Conservation (phyloP, 192 early-diverging fungal genomes). For the Gaertneriomyces semiglobifer region DNA sequence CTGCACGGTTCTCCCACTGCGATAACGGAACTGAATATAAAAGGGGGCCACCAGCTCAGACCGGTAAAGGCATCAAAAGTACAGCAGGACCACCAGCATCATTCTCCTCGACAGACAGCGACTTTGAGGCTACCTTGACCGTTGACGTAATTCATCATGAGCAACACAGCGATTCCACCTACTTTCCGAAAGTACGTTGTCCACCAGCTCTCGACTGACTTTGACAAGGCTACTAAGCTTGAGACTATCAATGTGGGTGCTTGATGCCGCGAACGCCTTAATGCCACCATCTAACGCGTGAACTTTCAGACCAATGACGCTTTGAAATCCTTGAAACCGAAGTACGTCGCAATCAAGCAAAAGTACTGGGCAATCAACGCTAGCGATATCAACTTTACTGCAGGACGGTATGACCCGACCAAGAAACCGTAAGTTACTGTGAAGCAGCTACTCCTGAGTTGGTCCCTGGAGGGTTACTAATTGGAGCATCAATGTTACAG, state of each 20-base stretch:
- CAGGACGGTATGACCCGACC: constrained; percentile 51
- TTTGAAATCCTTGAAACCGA: constrained; percentile 1
- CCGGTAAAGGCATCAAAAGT: no score
- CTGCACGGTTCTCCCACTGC: no score
- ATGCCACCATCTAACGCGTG: not conserved
- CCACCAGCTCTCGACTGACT: constrained; percentile 37
- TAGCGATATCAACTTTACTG: constrained; percentile 54
- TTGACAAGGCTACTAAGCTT: constrained; percentile 38
- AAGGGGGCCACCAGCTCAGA: no score
- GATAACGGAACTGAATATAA: no score
- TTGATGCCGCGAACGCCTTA: not conserved
- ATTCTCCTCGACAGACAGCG: no score
- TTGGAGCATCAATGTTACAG: constrained; percentile 16
- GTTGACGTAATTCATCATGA: not conserved
- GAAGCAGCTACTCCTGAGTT: not conserved
- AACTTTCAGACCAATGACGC: not conserved
- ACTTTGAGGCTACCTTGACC: no score
- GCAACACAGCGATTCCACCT: constrained; percentile 4
- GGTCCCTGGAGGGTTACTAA: not conserved
- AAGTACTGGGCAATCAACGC: constrained; percentile 56
- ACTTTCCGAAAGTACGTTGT: constrained; percentile 39
- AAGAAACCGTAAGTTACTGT: constrained; percentile 44
- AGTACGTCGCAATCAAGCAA: constrained; percentile 40
- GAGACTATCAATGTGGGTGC: constrained; percentile 23
- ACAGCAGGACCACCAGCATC: no score